phyloP scores from a whole-genome alignment of 2,329 filamentous ascomycete species.

The Neodidymelliopsis sp. region DNA sequence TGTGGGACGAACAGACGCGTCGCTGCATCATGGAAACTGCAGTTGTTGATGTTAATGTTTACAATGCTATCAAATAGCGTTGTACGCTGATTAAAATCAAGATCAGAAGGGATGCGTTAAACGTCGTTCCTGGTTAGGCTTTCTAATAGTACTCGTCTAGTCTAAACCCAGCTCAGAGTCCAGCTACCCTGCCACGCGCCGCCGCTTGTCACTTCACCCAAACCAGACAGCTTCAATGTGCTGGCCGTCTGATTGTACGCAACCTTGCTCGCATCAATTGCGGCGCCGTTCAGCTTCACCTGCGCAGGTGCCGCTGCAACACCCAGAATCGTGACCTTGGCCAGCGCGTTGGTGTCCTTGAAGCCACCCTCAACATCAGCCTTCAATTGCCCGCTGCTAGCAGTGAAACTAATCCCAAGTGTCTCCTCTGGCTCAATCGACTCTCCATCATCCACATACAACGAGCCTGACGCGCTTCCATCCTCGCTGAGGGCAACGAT shows the following conservation, averaged over 20 bases:
- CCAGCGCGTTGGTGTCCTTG: conserved; percentile 64
- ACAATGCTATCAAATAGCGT: background rate
- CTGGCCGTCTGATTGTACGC: conserved; percentile 57
- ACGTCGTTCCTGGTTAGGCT: too few species aligned
- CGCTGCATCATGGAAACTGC: conserved; percentile 11
- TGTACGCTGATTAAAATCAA: too few species aligned
- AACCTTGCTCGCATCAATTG: conserved; percentile 55
- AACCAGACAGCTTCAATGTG: conserved; percentile 59
- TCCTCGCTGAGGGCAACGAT: conserved; percentile 66
- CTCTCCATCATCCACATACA: conserved; percentile 81
- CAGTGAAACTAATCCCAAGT: conserved; percentile 62
- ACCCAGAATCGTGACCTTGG: conserved; percentile 70
- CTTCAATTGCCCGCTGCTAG: conserved; percentile 54
- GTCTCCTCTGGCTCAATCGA: conserved; percentile 65
- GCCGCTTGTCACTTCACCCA: conserved; percentile 57
- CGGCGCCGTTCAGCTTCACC: conserved; percentile 57
- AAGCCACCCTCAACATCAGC: conserved; percentile 61
- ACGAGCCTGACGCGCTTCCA: conserved; percentile 64
- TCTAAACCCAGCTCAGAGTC: conserved; percentile 61
- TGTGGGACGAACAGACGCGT: conserved; percentile 18
- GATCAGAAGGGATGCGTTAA: too few species aligned
- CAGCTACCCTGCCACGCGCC: conserved; percentile 68
- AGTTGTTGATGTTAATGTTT: conserved; percentile 1
- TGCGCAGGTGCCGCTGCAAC: conserved; percentile 52
- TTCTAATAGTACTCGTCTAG: background rate